Percentiles rank a stretch among this genome's conserved stretches.
Conservation (phyloP, 108 stramenopile genomes). For the Cylindrotheca closterium region DNA sequence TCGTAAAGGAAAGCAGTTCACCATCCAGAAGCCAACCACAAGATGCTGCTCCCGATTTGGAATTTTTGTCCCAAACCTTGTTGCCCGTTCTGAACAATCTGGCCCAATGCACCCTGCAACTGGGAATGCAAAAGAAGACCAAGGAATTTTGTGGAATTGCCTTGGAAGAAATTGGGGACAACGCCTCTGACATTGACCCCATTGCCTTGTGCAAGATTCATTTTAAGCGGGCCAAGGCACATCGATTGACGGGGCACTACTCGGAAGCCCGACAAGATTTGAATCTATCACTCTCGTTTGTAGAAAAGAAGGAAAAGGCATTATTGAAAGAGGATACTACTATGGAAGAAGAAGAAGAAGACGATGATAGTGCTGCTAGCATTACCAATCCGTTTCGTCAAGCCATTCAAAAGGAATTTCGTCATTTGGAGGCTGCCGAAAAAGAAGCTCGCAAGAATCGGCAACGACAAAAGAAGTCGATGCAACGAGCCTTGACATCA, state of each 20-base stretch:
- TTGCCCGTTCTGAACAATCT: constrained; percentile 84
- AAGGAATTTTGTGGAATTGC: constrained; percentile 76
- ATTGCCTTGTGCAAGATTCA: constrained; percentile 50
- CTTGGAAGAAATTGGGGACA: constrained; percentile 30
- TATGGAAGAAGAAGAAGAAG: not conserved
- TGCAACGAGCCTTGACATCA: constrained; percentile 27
- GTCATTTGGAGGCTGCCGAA: constrained; percentile 19
- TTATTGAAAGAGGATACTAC: not conserved
- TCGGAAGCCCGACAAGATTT: constrained; percentile 50
- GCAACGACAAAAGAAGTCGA: constrained; percentile 36
- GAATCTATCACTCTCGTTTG: constrained; percentile 33
- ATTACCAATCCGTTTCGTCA: constrained; percentile 12
- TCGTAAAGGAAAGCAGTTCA: constrained; percentile 35
- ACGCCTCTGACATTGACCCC: not conserved
- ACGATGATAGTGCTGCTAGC: no score
- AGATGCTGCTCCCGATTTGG: constrained; percentile 4
- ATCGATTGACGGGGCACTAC: constrained; percentile 66
- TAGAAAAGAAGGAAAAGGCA: constrained; percentile 1
- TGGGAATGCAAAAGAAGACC: constrained; percentile 75
- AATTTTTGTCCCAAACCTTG: constrained; percentile 43
- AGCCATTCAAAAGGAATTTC: constrained; percentile 37
- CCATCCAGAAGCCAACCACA: not conserved
- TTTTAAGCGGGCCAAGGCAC: constrained; percentile 74
- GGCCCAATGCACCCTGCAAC: constrained; percentile 73
- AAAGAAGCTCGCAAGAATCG: constrained; percentile 29